These are phyloP conservation scores for Cryphonectria nitschkei DNA, from an alignment of 2,329 filamentous ascomycete genomes.

Conservation along the genomic window DNA sequence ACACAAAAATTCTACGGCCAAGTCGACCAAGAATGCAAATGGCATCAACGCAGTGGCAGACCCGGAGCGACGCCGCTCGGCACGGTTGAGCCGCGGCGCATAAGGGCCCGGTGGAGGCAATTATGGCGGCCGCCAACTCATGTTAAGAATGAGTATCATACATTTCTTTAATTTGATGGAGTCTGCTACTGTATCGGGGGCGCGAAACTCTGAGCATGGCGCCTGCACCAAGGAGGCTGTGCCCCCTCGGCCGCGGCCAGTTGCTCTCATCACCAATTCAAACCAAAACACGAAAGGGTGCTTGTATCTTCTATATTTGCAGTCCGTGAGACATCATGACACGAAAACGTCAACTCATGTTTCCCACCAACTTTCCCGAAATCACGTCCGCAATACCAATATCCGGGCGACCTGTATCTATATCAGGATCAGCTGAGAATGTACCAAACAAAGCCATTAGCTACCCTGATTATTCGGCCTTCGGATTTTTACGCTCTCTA, in stretches of 20 bases:
- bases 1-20: not conserved
- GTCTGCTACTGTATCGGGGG: not conserved
- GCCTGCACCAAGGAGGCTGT: not conserved
- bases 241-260: not conserved
- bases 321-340: not conserved
- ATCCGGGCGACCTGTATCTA: slow-evolving; percentile 32
- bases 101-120: slow-evolving; percentile 25
- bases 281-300: not conserved
- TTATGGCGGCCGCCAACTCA: not conserved
- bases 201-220: not conserved
- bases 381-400: not conserved
- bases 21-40: slow-evolving; percentile 25
- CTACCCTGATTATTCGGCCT: slow-evolving; percentile 35
- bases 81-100: slow-evolving; percentile 32
- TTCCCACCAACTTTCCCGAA: not conserved
- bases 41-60: slow-evolving; percentile 17
- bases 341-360: not conserved
- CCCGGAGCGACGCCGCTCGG: slow-evolving; percentile 36
- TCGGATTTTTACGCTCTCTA: slow-evolving; percentile 34
- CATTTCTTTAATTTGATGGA: not conserved
- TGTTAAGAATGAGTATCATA: not conserved
- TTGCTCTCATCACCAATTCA: not conserved
- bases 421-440: slow-evolving; percentile 41
- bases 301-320: not conserved
- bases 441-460: slow-evolving; percentile 43